Evolutionary conservation across 805 yeast genomes (phyloP), one percentile per base, ranked within the genome.

Genomic region (Spathaspora sp.): DNA sequence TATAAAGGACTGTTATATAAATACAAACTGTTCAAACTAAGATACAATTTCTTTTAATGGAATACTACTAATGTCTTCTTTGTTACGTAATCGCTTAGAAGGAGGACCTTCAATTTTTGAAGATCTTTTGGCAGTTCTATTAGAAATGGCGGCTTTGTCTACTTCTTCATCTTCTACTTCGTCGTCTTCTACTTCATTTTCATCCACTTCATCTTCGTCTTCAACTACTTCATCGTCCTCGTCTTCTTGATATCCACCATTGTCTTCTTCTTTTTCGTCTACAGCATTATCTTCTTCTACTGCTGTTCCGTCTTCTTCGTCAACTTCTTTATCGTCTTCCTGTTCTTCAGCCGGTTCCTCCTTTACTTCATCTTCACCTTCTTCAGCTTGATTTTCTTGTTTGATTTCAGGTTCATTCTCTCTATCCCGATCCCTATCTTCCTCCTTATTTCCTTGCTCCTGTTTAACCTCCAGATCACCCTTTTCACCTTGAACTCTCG

Each of bases 401-500:
- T 53, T 49, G 5, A n/a, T 51, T 49, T 44, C 49, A 26, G 26
- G 49, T 46, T 16, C 49, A 42, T 46, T 52, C 44, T 48, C 51
- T n/a, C n/a, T n/a, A n/a, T n/a, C n/a, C n/a, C n/a, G n/a, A n/a
- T n/a, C n/a, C n/a, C n/a, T n/a, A n/a, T n/a, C n/a, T n/a, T n/a
- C n/a, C n/a, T n/a, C n/a, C n/a, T n/a, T n/a, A n/a, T n/a, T n/a
- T 17, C 35, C 44, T 55, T 44, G 32, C 5, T 35, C 44, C 50
- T 12, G 20, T 40, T 40, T 40, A n/a, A 16, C 46, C 42, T 31
- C 17, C 49, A 8, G 6, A n/a, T 16, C 18, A 39, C 10, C 20
- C n/a, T n/a, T n/a, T n/a, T n/a, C n/a, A n/a, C n/a, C n/a, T n/a
- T n/a, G n/a, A n/a, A n/a, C n/a, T n/a, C n/a, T n/a, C n/a, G n/a